Evolutionary conservation across 768 basidiomycete genomes (phyloP).

Genomic region (Suillus luteus): DNA sequence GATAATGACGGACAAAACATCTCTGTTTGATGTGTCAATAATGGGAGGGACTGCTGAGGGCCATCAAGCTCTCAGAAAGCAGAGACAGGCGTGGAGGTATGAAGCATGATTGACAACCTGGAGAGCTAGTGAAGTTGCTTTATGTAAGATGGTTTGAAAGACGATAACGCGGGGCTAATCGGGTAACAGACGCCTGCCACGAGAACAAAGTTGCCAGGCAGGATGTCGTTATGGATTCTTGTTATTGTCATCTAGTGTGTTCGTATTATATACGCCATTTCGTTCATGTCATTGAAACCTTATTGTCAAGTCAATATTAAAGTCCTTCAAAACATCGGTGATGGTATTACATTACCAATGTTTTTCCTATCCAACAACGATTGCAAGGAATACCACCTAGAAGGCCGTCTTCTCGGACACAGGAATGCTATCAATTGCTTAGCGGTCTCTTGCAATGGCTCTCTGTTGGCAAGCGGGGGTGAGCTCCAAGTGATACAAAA

Average conservation of each 20-base stretch:
- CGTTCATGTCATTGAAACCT: too few relatives aligned
- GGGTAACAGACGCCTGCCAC: too few relatives aligned
- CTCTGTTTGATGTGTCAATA: background rate
- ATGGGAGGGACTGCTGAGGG: background rate
- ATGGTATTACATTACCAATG: background rate
- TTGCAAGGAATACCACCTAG: background rate
- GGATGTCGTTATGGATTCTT: too few relatives aligned
- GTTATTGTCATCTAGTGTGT: too few relatives aligned
- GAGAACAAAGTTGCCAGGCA: too few relatives aligned
- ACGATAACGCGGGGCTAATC: too few relatives aligned
- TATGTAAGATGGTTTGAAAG: too few relatives aligned
- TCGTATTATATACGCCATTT: too few relatives aligned
- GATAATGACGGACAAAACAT: background rate
- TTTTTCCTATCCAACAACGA: background rate
- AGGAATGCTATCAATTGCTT: conserved; percentile 13
- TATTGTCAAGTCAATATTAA: too few relatives aligned
- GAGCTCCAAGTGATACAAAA: too few relatives aligned
- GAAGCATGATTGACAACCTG: background rate
- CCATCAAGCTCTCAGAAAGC: background rate
- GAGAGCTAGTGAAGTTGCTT: too few relatives aligned
- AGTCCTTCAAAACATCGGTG: too few relatives aligned
- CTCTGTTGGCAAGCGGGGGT: conserved; percentile 21
- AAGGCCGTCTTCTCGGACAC: conserved; percentile 17
- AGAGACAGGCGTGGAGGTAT: background rate
- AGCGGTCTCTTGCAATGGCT: conserved; percentile 23